A percentile compares a stretch with the other conserved stretches of the same genome.
Evolutionary conservation across 805 yeast species (phyloP).

Genomic region (Komagataella ulmi): DNA sequence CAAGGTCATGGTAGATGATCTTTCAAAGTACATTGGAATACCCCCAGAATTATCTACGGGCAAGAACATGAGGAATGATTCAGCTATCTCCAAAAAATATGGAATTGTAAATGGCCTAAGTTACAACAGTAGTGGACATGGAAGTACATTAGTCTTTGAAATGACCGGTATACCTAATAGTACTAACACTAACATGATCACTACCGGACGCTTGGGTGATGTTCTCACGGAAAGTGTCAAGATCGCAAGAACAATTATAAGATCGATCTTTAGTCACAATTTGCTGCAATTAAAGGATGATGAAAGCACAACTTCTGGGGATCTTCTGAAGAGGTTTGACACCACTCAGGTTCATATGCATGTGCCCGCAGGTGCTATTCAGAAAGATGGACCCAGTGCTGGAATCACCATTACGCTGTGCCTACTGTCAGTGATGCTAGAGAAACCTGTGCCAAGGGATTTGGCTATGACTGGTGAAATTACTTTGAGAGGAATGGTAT

Average conservation of each 20-base stretch:
- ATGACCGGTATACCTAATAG: conserved; percentile 50
- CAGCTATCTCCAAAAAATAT: conserved; percentile 33
- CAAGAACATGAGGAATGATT: conserved; percentile 27
- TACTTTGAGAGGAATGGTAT: conserved; percentile 61
- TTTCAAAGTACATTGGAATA: conserved; percentile 57
- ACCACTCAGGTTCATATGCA: conserved; percentile 42
- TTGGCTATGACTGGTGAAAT: conserved; percentile 86
- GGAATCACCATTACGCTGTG: conserved; percentile 36
- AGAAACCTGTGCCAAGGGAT: conserved; percentile 27
- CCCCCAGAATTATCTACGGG: conserved; percentile 21
- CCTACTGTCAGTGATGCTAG: conserved; percentile 28
- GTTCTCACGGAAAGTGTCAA: conserved; percentile 73
- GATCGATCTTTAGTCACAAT: conserved; percentile 28
- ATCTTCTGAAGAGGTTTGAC: conserved; percentile 29
- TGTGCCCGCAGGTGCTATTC: conserved; percentile 34
- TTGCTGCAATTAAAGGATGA: conserved; percentile 4
- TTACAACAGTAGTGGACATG: conserved; percentile 78
- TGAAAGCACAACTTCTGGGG: conserved; percentile 10
- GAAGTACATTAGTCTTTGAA: conserved; percentile 70
- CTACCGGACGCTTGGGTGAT: conserved; percentile 71
- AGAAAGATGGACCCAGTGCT: conserved; percentile 34
- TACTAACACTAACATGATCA: conserved; percentile 28
- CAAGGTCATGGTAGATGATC: conserved; percentile 34
- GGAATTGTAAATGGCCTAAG: conserved; percentile 86
- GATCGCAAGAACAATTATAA: conserved; percentile 65